A percentile compares a stretch with the other conserved stretches of the same genome.
Conservation (phyloP, 1,139 yeast genomes). For the Meyerozyma carpophila region DNA sequence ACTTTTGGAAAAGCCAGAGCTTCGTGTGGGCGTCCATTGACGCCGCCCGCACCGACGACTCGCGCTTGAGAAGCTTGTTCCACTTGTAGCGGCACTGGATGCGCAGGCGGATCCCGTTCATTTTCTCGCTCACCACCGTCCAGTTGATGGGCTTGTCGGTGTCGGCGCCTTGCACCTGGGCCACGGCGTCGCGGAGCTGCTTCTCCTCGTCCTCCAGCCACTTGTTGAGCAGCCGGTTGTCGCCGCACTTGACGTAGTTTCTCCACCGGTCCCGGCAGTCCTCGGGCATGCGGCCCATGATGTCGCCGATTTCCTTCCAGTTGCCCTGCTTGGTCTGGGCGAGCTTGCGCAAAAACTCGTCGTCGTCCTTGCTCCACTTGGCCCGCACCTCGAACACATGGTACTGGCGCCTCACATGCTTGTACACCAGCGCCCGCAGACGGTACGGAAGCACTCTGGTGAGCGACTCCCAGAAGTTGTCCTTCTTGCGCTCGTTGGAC, state of each 20-base stretch:
- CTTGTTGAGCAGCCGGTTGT: slow-evolving; percentile 62
- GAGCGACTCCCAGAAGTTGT: slow-evolving; percentile 81
- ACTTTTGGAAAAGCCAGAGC: slow-evolving; percentile 51
- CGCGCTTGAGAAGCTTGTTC: slow-evolving; percentile 71
- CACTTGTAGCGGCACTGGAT: slow-evolving; percentile 95
- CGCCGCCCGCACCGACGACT: slow-evolving; percentile 45
- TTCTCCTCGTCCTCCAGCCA: slow-evolving; percentile 78
- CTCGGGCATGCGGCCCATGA: slow-evolving; percentile 91
- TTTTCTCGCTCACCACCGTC: slow-evolving; percentile 83
- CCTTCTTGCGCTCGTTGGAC: slow-evolving; percentile 80
- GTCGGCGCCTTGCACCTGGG: slow-evolving; percentile 24
- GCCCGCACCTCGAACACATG: slow-evolving; percentile 85
- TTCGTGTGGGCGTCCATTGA: slow-evolving; percentile 47
- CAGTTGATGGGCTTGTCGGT: slow-evolving; percentile 56
- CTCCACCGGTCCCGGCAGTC: slow-evolving; percentile 97
- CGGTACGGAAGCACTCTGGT: slow-evolving; percentile 77
- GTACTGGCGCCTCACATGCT: slow-evolving; percentile 85
- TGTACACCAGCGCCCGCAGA: slow-evolving; percentile 82
- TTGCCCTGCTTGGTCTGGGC: slow-evolving; percentile 69
- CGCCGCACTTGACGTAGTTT: slow-evolving; percentile 88
- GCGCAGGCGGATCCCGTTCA: slow-evolving; percentile 85
- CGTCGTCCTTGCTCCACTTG: slow-evolving; percentile 83
- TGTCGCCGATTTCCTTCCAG: slow-evolving; percentile 78
- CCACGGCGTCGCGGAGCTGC: slow-evolving; percentile 51
- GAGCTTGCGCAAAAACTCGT: slow-evolving; percentile 54